These are phyloP conservation scores for Cercis canadensis DNA, from an alignment of 306 rosid species.

Conservation along the genomic window DNA sequence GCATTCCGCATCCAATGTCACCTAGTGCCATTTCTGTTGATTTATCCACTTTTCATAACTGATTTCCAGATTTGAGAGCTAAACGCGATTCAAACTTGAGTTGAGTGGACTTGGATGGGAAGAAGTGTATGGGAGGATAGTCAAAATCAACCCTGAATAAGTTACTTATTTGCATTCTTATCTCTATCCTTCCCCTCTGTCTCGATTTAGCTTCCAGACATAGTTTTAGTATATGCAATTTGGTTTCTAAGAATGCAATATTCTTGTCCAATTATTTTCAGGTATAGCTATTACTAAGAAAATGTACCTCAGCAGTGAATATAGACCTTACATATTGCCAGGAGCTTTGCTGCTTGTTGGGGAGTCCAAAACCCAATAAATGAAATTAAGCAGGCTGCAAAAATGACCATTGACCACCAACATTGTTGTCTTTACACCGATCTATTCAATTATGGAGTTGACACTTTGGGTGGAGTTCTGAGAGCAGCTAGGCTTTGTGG, in stretches of 20 bases:
- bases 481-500: no score
- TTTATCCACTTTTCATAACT: not conserved
- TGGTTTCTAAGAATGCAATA: slow-evolving; percentile 17
- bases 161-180: not conserved
- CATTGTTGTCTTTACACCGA: no score
- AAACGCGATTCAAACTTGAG: slow-evolving; percentile 15
- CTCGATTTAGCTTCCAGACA: slow-evolving; percentile 1
- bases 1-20: slow-evolving; percentile 20
- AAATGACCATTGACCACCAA: no score
- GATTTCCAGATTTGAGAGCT: slow-evolving; percentile 17
- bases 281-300: not conserved
- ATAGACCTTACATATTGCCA: not conserved
- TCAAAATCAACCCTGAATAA: slow-evolving; percentile 10
- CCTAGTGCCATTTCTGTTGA: not conserved
- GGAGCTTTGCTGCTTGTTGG: slow-evolving; percentile 3
- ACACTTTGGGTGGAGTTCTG: no score
- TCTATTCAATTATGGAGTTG: no score
- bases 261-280: slow-evolving; percentile 12
- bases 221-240: slow-evolving; percentile 4
- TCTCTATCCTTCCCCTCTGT: not conserved
- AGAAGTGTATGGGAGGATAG: not conserved
- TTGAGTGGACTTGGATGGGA: slow-evolving; percentile 3
- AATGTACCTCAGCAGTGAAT: no score
- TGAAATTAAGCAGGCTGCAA: no score
- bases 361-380: not conserved